Conservation (phyloP, 805 yeast species). For the Spathaspora hagerdaliae region DNA sequence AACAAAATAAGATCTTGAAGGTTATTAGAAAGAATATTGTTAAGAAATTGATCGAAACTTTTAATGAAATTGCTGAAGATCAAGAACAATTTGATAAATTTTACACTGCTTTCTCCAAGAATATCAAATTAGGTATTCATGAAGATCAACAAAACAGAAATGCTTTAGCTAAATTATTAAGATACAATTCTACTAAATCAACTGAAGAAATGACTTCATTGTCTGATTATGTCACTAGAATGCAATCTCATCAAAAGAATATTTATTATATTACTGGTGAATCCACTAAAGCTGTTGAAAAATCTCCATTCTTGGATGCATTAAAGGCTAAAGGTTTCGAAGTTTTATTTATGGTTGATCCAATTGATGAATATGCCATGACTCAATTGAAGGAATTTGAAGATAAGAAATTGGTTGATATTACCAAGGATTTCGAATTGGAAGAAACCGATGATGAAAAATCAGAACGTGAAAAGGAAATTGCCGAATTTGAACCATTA, state of each 20-base stretch:
- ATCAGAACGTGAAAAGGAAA: slow-evolving; percentile 87
- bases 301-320: slow-evolving; percentile 98
- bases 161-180: slow-evolving; percentile 91
- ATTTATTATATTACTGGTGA: slow-evolving; percentile 99
- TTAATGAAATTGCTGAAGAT: slow-evolving; percentile 99
- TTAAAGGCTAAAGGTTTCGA: slow-evolving; percentile 98
- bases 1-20: slow-evolving; percentile 99
- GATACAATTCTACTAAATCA: slow-evolving; percentile 96
- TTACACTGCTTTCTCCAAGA: slow-evolving; percentile 97
- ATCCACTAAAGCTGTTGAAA: slow-evolving; percentile 94
- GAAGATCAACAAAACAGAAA: slow-evolving; percentile 98
- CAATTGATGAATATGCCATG: slow-evolving; percentile 99
- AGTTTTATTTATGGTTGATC: slow-evolving; percentile 96
- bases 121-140: slow-evolving; percentile 97
- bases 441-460: slow-evolving; percentile 99
- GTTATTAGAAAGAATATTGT: slow-evolving; percentile 98
- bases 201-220: slow-evolving; percentile 91
- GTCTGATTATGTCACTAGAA: slow-evolving; percentile 96
- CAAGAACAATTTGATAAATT: slow-evolving; percentile 97
- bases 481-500: slow-evolving; percentile 86
- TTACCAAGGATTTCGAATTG: slow-evolving; percentile 97
- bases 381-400: slow-evolving; percentile 99
- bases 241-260: slow-evolving; percentile 99
- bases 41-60: slow-evolving; percentile 96
- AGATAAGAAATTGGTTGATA: slow-evolving; percentile 98